Base-by-base conservation (phyloP, 768 basidiomycete species). In the Phlebiopsis gigantea region DNA sequence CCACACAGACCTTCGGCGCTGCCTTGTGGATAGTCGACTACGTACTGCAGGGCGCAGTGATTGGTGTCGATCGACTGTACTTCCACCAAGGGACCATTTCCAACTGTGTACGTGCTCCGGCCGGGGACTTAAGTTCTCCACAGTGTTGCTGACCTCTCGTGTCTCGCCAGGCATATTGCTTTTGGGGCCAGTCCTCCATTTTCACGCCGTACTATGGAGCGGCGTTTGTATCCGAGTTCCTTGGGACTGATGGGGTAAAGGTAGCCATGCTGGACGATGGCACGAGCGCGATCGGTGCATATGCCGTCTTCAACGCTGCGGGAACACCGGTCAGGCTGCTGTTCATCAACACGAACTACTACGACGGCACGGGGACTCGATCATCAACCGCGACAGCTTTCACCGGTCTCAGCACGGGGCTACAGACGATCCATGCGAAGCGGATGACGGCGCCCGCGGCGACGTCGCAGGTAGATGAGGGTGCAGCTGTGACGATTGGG, bases 51-150 rank as follows among this genome's bases (percentile, higher is more conserved):
- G 72, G 68, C 51, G 71, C 71, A 15, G 54, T 73, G 42, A 69
- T 69, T 46, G 73, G 72, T 8, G 65, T 68, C 6, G 71, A 72
- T 30, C 61, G 74, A 28, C 62, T 72, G 22, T 74, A 74, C 60
- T 75, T 74, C 63, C 74, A 75, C 56, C 73, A 75, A 57, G 74
- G 74, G 7, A 75, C 71, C 4, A 72, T 75, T 50, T 69, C 70
- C 21, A 69, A 73, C 60, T 73, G 73, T 58, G 72, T 72, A 43
- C 60, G 68, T 66, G 9, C 19, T 28, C 21, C 21, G 10, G 41
- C 26, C 29, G 41, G 29, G 17, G 30, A 8, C 22, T 4, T 22
- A 9, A 21, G 24, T 22, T 12, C 26, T 22, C n/a, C 17, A 28
- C 39, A n/a, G 7, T 24, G 19, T 9, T 39, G 31, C 50, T 43